Evolutionary conservation across 139 green algal genomes (phyloP), one percentile per base, ranked within the genome.

Genomic region (Microglena sp.): DNA sequence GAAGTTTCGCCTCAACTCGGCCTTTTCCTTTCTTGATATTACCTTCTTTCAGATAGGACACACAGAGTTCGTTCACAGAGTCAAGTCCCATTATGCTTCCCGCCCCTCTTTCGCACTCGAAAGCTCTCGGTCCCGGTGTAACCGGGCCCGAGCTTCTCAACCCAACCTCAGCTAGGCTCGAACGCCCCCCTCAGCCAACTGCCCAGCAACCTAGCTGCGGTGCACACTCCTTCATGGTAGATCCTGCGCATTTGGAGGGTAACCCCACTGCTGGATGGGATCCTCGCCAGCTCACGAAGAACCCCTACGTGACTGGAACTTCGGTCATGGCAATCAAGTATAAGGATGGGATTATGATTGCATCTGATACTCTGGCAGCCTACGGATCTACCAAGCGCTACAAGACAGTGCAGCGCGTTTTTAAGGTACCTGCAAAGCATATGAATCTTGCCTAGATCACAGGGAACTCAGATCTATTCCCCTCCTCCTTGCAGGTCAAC

Each of bases 331-430:
- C 71, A 18, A 67, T 98, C 33, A 97, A 91, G 33, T 99, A 95
- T 79, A 92, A 91, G 54, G 93, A 92, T 68, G 94, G 94, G 30
- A 84, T 99, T 4, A 69, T 99, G 63, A 73, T 99, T 27, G 94
- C 91, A 0, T 81, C 69, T 43, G 94, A 99, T 73, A 99, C 82
- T 1, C 77, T 99, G 32, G 93, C 87, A 2, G 83, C 88, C 0
- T 99, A 99, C 67, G 94, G 94, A 44, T 88, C 72, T n/a, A 99
- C 94, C 5, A 96, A 96, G 78, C 84, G 94, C 63, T 99, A 98
- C 85, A 99, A 99, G 76, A 88, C 73, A 8, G 82, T 96, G 15
- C 62, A 95, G 50, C 77, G 94, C 21, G 74, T 99, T 11, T 18
- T 63, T 27, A 78, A 86, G 60, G 71, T 79, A 34, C 6, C 29